Conservation (phyloP, 2,329 filamentous ascomycete genomes). For the Pseudocercospora eumusae region DNA sequence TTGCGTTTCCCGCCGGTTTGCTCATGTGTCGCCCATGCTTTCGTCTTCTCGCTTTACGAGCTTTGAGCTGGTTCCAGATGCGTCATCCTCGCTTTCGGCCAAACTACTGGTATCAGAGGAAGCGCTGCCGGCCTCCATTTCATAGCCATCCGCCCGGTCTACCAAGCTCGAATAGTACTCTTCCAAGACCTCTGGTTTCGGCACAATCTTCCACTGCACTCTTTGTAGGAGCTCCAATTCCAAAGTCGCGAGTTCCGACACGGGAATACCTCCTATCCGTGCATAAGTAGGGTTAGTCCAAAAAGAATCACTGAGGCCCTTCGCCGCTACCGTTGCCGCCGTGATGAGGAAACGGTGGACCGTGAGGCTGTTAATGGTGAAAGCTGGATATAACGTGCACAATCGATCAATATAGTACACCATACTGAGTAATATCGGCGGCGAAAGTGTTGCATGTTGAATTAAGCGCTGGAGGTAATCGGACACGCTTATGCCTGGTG, state of each 20-base stretch:
- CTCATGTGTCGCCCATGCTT: slow-evolving; percentile 21
- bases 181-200: slow-evolving; percentile 86
- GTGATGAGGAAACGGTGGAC: slow-evolving; percentile 97
- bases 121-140: slow-evolving; percentile 46
- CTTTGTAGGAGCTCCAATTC: slow-evolving; percentile 91
- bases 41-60: slow-evolving; percentile 14
- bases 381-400: slow-evolving; percentile 87
- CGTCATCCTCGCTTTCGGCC: slow-evolving; percentile 18
- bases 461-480: slow-evolving; percentile 93
- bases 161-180: slow-evolving; percentile 92
- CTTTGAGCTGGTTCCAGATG: neutral
- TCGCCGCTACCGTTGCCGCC: slow-evolving; percentile 90
- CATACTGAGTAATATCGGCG: slow-evolving; percentile 94
- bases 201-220: slow-evolving; percentile 96
- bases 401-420: slow-evolving; percentile 98
- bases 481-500: slow-evolving; percentile 88
- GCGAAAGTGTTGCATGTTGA: slow-evolving; percentile 88
- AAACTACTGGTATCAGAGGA: slow-evolving; percentile 25
- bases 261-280: slow-evolving; percentile 85
- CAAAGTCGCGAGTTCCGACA: slow-evolving; percentile 83
- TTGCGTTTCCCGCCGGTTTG: neutral
- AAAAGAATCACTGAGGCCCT: slow-evolving; percentile 93
- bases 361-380: slow-evolving; percentile 93
- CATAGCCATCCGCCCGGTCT: slow-evolving; percentile 63
- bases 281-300: slow-evolving; percentile 99